A percentile compares a stretch with the other conserved stretches of the same genome.
Evolutionary conservation across 176 grass and related monocot species (phyloP).

Genomic region (Rhipidocladum racemiflorum): DNA sequence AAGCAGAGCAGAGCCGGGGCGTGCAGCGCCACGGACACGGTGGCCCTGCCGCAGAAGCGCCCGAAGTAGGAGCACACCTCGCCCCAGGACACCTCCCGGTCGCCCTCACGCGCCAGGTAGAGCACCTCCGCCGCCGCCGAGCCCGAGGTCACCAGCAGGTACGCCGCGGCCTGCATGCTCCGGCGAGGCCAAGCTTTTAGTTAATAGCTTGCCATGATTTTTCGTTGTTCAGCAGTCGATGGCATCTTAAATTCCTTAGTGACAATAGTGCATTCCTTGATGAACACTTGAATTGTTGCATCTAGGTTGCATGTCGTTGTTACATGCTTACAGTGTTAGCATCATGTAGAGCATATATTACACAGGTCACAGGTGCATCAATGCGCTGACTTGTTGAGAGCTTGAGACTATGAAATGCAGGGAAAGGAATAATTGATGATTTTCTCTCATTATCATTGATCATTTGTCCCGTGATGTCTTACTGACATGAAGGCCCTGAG

Average conservation of each 20-base stretch:
- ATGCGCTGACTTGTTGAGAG: background rate
- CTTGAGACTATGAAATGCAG: background rate
- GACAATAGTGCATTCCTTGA: background rate
- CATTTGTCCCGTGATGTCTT: too few species aligned
- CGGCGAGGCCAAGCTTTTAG: background rate
- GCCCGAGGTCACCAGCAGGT: constrained; percentile 76
- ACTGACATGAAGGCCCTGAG: too few species aligned
- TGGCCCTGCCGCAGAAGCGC: constrained; percentile 65
- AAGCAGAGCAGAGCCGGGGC: constrained; percentile 66
- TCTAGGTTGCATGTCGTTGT: background rate
- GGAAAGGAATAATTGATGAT: background rate
- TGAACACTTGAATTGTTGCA: background rate
- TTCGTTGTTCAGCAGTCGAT: background rate
- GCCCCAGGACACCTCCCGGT: constrained; percentile 72
- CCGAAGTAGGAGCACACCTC: constrained; percentile 97
- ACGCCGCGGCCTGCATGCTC: constrained; percentile 50
- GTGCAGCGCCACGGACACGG: constrained; percentile 65
- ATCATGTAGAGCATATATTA: background rate
- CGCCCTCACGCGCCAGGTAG: constrained; percentile 62
- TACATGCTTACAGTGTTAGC: background rate
- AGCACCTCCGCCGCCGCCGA: constrained; percentile 76
- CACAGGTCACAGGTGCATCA: background rate
- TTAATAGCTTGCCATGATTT: background rate
- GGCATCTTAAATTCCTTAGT: background rate
- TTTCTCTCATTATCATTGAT: too few species aligned